Conservation (phyloP, 306 rosid genomes). For the Mucuna pruriens region DNA sequence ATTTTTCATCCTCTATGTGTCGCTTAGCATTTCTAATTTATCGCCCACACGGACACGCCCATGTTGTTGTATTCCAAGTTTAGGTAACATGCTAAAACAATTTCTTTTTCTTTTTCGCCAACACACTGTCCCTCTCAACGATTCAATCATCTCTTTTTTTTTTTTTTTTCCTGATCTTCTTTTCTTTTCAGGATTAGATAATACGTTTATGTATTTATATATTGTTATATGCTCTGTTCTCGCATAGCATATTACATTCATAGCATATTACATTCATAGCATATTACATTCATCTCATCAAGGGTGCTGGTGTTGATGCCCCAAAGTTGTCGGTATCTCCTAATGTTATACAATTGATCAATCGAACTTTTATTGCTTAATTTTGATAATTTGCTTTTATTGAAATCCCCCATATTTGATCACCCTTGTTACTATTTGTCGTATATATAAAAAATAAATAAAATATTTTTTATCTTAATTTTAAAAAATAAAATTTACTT, state of each 20-base stretch:
- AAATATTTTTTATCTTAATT: too few relatives aligned
- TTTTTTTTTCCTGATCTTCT: neutral
- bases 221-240: neutral
- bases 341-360: neutral
- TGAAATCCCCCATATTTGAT: too few relatives aligned
- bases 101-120: neutral
- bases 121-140: neutral
- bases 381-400: neutral
- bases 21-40: neutral
- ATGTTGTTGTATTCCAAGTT: neutral
- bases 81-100: neutral
- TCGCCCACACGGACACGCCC: neutral
- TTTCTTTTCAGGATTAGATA: too few relatives aligned
- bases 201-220: too few relatives aligned
- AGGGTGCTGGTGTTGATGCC: neutral
- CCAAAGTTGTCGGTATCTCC: too few relatives aligned
- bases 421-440: neutral
- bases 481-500: too few relatives aligned
- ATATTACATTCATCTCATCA: neutral
- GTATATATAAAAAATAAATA: too few relatives aligned
- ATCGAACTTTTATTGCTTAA: neutral
- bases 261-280: too few relatives aligned
- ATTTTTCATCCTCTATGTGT: neutral
- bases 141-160: neutral
- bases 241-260: neutral